These are phyloP conservation scores for Heliamphora pulchella DNA, from an alignment of 179 eudicot genomes.

Conservation along the genomic window DNA sequence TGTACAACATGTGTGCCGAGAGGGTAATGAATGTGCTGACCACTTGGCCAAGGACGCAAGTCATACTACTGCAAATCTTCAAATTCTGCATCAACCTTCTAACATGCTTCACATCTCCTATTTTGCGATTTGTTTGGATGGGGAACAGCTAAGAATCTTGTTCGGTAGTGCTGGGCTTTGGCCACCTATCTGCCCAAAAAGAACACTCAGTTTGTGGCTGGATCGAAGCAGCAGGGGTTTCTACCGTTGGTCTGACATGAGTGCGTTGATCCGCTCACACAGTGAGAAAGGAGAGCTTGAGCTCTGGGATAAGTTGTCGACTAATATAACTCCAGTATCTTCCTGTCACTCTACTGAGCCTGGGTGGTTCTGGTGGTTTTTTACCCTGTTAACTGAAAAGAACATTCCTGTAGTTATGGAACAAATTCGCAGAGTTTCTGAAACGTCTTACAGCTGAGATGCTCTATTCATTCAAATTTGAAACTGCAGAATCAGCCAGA, in stretches of 20 bases:
- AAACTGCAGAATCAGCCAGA: not conserved
- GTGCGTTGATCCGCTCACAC: conserved; percentile 49
- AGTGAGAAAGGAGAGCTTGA: conserved; percentile 80
- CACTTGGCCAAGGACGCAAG: too few relatives aligned
- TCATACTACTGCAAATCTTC: too few relatives aligned
- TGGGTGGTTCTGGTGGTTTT: conserved; percentile 75
- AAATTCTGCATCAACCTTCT: too few relatives aligned
- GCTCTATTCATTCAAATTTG: not conserved
- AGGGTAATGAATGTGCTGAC: too few relatives aligned
- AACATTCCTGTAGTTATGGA: conserved; percentile 52
- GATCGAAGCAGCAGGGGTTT: conserved; percentile 57
- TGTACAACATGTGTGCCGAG: too few relatives aligned
- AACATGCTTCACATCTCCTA: too few relatives aligned
- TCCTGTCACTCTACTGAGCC: conserved; percentile 84
- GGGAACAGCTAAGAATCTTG: conserved; percentile 49
- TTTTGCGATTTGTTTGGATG: conserved; percentile 47
- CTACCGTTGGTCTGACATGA: conserved; percentile 79
- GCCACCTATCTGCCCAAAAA: too few relatives aligned
- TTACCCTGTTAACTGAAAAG: conserved; percentile 43
- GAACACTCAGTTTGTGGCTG: too few relatives aligned
- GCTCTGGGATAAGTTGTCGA: conserved; percentile 68
- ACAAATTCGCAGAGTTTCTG: conserved; percentile 47
- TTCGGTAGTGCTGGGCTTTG: conserved; percentile 24
- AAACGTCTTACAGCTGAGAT: conserved; percentile 36
- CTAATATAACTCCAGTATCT: conserved; percentile 65